A percentile compares a stretch with the other conserved stretches of the same genome.
phyloP scores from a whole-genome alignment of 1,139 yeast genomes.

The Hyphopichia buzzinii region DNA sequence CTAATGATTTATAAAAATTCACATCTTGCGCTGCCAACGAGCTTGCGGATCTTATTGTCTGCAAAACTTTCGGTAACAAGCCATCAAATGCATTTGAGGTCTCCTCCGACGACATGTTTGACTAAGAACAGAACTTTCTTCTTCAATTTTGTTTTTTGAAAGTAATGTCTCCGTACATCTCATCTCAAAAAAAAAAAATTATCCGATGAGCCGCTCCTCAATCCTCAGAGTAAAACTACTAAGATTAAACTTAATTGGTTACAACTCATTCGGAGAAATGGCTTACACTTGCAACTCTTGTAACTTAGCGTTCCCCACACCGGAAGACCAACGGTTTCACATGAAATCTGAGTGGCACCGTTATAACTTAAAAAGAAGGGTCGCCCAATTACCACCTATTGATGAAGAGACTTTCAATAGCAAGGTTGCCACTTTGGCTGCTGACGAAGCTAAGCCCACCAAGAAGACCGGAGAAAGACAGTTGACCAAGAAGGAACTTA shows the following conservation, averaged over 20 bases:
- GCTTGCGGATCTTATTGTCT: conserved; percentile 66
- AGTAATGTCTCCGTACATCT: conserved; percentile 10
- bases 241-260: too few relatives aligned
- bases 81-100: conserved; percentile 16
- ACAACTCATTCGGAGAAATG: too few relatives aligned
- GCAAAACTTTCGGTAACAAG: conserved; percentile 44
- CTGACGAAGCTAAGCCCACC: background rate
- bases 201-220: background rate
- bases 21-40: conserved; percentile 80
- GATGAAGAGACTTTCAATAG: conserved; percentile 45
- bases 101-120: conserved; percentile 5
- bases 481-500: conserved; percentile 59
- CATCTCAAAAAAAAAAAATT: conserved; percentile 11
- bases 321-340: conserved; percentile 43
- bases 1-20: conserved; percentile 70
- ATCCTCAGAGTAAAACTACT: too few relatives aligned
- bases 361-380: conserved; percentile 59
- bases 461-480: conserved; percentile 29
- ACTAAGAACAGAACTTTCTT: background rate
- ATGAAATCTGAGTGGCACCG: conserved; percentile 78
- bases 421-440: conserved; percentile 39
- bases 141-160: too few relatives aligned
- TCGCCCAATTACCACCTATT: conserved; percentile 57
- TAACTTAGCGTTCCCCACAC: conserved; percentile 37
- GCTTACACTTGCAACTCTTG: conserved; percentile 47